These are phyloP conservation scores for Miamiensis avidus DNA, from an alignment of 169 alveolate species.

Conservation along the genomic window DNA sequence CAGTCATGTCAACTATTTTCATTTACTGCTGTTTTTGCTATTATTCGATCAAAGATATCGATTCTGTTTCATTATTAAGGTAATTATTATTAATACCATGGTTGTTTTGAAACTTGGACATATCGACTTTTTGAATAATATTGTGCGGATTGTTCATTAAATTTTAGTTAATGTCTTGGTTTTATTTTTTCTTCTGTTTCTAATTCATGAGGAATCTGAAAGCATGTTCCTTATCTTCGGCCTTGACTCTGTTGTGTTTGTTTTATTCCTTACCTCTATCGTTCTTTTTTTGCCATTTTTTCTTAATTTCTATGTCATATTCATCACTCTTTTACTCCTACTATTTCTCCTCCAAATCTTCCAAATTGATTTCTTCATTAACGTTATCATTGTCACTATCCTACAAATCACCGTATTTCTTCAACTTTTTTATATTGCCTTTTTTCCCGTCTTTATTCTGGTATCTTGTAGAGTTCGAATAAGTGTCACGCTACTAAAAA, in stretches of 20 bases:
- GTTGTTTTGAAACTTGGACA: too few relatives aligned
- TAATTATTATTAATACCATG: too few relatives aligned
- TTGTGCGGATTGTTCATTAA: neutral
- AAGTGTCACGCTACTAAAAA: neutral
- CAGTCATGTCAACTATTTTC: too few relatives aligned
- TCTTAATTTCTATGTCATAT: neutral
- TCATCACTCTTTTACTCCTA: neutral
- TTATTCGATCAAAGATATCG: too few relatives aligned
- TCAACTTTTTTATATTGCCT: neutral
- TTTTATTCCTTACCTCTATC: too few relatives aligned
- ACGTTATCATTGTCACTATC: neutral
- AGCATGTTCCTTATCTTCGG: neutral
- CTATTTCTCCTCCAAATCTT: neutral
- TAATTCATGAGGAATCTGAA: too few relatives aligned
- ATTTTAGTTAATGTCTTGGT: neutral
- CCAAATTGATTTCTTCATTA: too few relatives aligned
- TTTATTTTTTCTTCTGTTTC: neutral
- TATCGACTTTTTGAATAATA: too few relatives aligned
- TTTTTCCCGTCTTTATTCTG: neutral
- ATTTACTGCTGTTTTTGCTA: too few relatives aligned
- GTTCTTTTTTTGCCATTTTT: neutral
- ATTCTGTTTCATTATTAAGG: too few relatives aligned
- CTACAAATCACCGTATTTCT: neutral
- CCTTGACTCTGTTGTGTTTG: neutral
- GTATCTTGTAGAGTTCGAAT: neutral